phyloP scores from a whole-genome alignment of 2,329 filamentous ascomycete genomes.

The Ambrosiella beaveri region DNA sequence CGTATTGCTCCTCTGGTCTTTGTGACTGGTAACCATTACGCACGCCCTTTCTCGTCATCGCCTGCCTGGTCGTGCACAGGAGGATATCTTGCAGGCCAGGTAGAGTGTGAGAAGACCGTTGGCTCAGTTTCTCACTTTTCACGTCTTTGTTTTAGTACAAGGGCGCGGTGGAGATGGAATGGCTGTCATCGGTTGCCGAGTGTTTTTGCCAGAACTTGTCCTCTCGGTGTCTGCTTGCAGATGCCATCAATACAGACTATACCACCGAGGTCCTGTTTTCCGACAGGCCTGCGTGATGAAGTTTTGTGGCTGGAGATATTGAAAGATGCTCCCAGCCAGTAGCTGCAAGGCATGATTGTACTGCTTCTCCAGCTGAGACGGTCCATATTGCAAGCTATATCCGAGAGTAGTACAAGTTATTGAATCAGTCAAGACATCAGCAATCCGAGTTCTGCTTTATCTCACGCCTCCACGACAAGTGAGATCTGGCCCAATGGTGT shows the following conservation, averaged over 20 bases:
- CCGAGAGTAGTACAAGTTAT: neutral
- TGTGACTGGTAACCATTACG: constrained; percentile 19
- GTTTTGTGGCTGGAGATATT: constrained; percentile 6
- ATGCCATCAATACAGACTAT: neutral
- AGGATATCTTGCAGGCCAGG: constrained; percentile 27
- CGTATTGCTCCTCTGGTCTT: constrained; percentile 34
- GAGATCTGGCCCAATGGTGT: constrained; percentile 7
- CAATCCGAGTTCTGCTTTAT: constrained; percentile 3
- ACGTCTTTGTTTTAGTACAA: neutral
- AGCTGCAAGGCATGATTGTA: constrained; percentile 10
- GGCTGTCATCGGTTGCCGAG: constrained; percentile 11
- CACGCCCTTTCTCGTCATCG: constrained; percentile 41
- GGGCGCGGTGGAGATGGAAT: neutral
- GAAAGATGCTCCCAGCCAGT: constrained; percentile 9
- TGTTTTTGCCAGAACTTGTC: constrained; percentile 10
- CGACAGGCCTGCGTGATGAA: neutral
- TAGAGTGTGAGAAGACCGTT: constrained; percentile 41
- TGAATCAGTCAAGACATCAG: neutral
- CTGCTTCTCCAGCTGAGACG: neutral
- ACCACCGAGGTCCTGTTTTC: neutral
- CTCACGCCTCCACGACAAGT: neutral
- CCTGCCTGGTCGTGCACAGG: constrained; percentile 43
- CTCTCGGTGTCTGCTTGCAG: constrained; percentile 8
- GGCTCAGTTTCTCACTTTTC: constrained; percentile 11
- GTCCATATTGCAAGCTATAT: neutral